phyloP scores from a whole-genome alignment of 2,329 filamentous ascomycete genomes.

The Fusarium nematophilum region DNA sequence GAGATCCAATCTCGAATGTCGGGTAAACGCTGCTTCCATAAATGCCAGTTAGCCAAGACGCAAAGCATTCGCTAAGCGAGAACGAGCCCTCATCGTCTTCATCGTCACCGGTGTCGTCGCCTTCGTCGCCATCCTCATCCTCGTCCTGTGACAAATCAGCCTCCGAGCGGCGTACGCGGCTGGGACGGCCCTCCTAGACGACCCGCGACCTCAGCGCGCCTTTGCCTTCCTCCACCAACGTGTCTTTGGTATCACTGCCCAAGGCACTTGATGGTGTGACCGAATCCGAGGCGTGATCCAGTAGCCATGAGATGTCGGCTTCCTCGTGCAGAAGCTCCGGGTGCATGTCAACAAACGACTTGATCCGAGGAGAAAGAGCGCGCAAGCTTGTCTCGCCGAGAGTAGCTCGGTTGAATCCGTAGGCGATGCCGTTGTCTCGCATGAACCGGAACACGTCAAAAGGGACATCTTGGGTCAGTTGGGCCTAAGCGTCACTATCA shows the following conservation, averaged over 20 bases:
- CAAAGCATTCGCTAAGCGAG: constrained; percentile 45
- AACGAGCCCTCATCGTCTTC: constrained; percentile 33
- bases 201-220: constrained; percentile 28
- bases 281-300: constrained; percentile 38
- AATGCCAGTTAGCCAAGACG: constrained; percentile 50
- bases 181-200: constrained; percentile 38
- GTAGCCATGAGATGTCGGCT: constrained; percentile 61
- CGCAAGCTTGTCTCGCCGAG: constrained; percentile 57
- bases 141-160: constrained; percentile 32
- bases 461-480: constrained; percentile 71
- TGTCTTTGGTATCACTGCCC: constrained; percentile 11
- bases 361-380: constrained; percentile 59
- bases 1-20: constrained; percentile 65
- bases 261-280: not conserved
- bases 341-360: constrained; percentile 58
- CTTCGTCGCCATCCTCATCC: constrained; percentile 13
- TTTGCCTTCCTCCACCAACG: constrained; percentile 16
- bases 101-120: constrained; percentile 18
- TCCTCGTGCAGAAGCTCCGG: constrained; percentile 58
- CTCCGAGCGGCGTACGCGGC: constrained; percentile 19
- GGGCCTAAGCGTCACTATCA: constrained; percentile 52
- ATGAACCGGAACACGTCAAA: constrained; percentile 91
- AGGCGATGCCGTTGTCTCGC: constrained; percentile 84
- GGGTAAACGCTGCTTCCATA: constrained; percentile 64
- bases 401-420: constrained; percentile 70